Base-by-base conservation (phyloP, 345 rosid species). In the Populus pruinosa region DNA sequence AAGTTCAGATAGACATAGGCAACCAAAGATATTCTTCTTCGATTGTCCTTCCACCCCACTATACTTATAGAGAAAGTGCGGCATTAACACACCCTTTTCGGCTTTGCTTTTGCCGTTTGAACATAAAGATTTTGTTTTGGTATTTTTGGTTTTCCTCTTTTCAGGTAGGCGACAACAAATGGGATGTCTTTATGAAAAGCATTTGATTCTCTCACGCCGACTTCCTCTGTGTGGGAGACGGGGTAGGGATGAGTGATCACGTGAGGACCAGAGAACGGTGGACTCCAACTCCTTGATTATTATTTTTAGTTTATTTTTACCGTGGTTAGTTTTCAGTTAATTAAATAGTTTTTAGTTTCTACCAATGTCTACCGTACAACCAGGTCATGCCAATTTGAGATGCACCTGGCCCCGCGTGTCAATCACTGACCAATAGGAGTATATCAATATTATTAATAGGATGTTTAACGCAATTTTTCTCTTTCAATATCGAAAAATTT, bases 131-230 rank as follows among this genome's bases (percentile, higher is more conserved):
- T 66, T 53, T 23, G 27, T 62, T 77, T 43, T 33, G 12, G 27
- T 59, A 23, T 68, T 49, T 75, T 41, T 41, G 47, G 47, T 41
- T 41, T 41, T 41, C 67, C n/a, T 14, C 8, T 18, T 41, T 59
- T 61, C 13, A 63, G 65, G 23, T 7, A 39, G 64, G 76, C 73
- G 59, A 78, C 62, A 76, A 23, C 78, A 77, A 80, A 74, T 64
- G 80, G 44, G 73, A 66, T 67, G 62, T 69, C 85, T 83, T 80
- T 86, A 71, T 71, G 38, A 67, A 79, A 78, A 77, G 88, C 79
- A 82, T 49, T 82, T 78, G 89, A 82, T 86, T 78, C 87, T 77
- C 35, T 78, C 21, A 12, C 14, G 43, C 44, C 14, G 44, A 43
- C n/a, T 21, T 44, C 61, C n/a, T 20, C 39, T 36, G 33, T 29